A percentile compares a stretch with the other conserved stretches of the same genome.
Conservation (phyloP, 2,329 filamentous ascomycete species). For the Penicillium glabrum region DNA sequence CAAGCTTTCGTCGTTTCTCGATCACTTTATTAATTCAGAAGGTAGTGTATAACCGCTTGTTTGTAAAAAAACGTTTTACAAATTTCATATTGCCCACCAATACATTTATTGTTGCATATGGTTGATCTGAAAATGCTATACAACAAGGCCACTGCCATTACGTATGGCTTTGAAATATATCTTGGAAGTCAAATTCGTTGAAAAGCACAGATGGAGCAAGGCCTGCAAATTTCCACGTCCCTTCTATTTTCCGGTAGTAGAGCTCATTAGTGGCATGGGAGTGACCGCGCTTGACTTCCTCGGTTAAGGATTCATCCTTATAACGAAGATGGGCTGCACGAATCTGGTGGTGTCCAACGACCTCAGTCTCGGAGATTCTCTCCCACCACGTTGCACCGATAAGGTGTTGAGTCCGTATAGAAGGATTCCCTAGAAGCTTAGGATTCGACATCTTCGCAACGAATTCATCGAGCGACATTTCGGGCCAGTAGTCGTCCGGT, state of each 20-base stretch:
- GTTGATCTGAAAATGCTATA: neutral
- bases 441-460: constrained; percentile 13
- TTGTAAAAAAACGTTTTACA: neutral
- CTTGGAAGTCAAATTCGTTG: neutral
- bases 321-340: constrained; percentile 60
- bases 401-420: constrained; percentile 19
- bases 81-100: neutral
- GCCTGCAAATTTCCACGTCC: constrained; percentile 59
- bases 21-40: neutral
- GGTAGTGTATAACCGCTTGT: neutral
- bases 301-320: constrained; percentile 43
- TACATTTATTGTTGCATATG: neutral
- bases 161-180: neutral
- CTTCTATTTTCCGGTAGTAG: constrained; percentile 55
- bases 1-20: neutral
- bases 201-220: constrained; percentile 41
- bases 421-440: constrained; percentile 12
- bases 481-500: neutral
- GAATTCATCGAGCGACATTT: constrained; percentile 8
- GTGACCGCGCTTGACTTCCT: constrained; percentile 56
- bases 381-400: constrained; percentile 11
- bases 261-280: constrained; percentile 55
- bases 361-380: constrained; percentile 27
- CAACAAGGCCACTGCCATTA: neutral
- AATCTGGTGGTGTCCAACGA: constrained; percentile 57